Percentiles rank a stretch among this genome's conserved stretches.
Conservation (phyloP, 352 stramenopile species). For the Globisporangium camurandrum region DNA sequence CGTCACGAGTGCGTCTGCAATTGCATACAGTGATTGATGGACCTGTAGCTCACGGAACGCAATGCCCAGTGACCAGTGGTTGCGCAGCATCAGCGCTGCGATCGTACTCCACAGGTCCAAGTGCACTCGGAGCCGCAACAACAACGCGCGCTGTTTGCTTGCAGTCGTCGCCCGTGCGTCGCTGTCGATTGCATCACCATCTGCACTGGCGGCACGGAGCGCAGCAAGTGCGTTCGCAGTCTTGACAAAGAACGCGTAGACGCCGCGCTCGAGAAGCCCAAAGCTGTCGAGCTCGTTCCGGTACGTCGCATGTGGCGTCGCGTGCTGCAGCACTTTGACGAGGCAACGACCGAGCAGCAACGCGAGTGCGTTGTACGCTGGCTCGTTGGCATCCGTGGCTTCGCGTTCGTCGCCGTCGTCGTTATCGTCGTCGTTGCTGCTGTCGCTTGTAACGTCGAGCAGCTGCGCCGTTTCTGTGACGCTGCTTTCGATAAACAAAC, state of each 20-base stretch:
- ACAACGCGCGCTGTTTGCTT: slow-evolving; percentile 8
- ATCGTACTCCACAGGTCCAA: slow-evolving; percentile 36
- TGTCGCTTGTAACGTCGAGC: slow-evolving; percentile 9
- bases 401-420: not conserved
- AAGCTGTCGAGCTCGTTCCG: slow-evolving; percentile 43
- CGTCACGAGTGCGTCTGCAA: slow-evolving; percentile 31
- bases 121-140: slow-evolving; percentile 26
- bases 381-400: not conserved
- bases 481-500: slow-evolving; percentile 49
- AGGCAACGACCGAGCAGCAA: slow-evolving; percentile 48
- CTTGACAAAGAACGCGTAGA: slow-evolving; percentile 45
- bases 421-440: too few species aligned
- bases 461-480: slow-evolving; percentile 19
- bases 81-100: slow-evolving; percentile 38
- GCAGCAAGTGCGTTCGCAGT: slow-evolving; percentile 32
- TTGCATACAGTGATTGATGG: slow-evolving; percentile 48
- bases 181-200: too few species aligned
- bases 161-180: slow-evolving; percentile 5
- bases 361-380: slow-evolving; percentile 14
- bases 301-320: slow-evolving; percentile 23
- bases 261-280: slow-evolving; percentile 53
- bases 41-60: slow-evolving; percentile 51
- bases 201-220: too few species aligned
- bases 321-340: slow-evolving; percentile 47
- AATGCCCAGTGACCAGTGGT: slow-evolving; percentile 29